Evolutionary conservation across 2,329 filamentous ascomycete genomes (phyloP).

Genomic region (Fusarium illudens): DNA sequence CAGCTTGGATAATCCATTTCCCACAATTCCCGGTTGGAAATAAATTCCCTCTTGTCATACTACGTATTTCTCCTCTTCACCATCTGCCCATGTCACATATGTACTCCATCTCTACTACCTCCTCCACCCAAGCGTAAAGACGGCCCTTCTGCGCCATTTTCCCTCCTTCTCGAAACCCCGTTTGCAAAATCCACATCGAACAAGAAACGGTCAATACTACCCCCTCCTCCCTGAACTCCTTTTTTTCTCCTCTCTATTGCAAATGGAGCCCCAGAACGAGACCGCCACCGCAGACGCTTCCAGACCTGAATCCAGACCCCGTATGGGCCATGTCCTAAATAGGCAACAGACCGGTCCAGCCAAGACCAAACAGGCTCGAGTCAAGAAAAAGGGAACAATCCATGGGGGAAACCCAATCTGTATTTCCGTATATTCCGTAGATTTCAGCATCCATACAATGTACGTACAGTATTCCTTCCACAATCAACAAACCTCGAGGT

Average conservation of each 20-base stretch:
- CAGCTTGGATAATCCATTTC: slow-evolving; percentile 5
- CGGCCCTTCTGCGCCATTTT: slow-evolving; percentile 9
- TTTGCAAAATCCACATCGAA: neutral
- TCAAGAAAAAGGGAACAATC: neutral
- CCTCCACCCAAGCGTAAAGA: neutral
- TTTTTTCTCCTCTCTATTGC: neutral
- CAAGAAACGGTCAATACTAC: neutral
- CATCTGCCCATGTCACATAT: neutral
- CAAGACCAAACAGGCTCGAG: neutral
- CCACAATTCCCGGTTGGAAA: slow-evolving; percentile 12
- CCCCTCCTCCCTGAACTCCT: neutral
- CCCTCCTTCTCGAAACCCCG: neutral
- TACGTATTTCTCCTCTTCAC: neutral
- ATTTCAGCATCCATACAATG: too few relatives aligned
- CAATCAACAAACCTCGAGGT: too few relatives aligned
- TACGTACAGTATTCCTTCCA: too few relatives aligned
- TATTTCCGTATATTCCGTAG: neutral
- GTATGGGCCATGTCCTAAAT: slow-evolving; percentile 6
- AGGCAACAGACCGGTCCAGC: slow-evolving; percentile 7
- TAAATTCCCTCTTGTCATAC: neutral
- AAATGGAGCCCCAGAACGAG: neutral
- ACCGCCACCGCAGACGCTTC: slow-evolving; percentile 32
- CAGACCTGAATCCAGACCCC: slow-evolving; percentile 16
- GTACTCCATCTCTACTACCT: neutral
- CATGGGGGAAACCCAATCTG: neutral